Evolutionary conservation across 208 protist genomes (phyloP).

Genomic region (Crithidia sp.): DNA sequence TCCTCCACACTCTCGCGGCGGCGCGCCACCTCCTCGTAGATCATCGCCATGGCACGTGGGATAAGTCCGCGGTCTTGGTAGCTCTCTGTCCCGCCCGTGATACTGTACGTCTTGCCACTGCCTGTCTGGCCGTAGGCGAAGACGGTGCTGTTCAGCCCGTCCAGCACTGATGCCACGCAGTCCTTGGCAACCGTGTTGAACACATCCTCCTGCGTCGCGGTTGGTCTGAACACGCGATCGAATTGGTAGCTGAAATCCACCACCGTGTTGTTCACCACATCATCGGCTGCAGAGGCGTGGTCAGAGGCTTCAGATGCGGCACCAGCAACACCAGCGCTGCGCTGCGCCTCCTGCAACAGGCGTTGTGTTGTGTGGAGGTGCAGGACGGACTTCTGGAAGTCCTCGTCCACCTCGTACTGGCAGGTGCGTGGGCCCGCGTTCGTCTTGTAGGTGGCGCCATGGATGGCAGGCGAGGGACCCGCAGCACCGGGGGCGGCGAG

Average conservation of each 20-base stretch:
- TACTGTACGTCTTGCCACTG: constrained; percentile 92
- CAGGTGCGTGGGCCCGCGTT: constrained; percentile 4
- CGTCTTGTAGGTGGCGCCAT: background rate
- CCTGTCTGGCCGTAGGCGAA: constrained; percentile 94
- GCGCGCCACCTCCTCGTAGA: constrained; percentile 73
- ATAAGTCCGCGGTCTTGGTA: constrained; percentile 90
- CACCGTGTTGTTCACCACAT: constrained; percentile 77
- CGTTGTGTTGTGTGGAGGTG: constrained; percentile 30
- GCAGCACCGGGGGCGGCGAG: constrained; percentile 23
- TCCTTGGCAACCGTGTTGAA: constrained; percentile 88
- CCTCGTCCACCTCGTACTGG: constrained; percentile 32
- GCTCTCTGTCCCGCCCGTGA: constrained; percentile 88
- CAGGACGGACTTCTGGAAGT: constrained; percentile 26
- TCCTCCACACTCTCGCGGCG: constrained; percentile 35
- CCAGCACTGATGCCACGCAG: constrained; percentile 74
- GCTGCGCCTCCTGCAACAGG: constrained; percentile 34
- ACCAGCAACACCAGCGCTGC: constrained; percentile 5
- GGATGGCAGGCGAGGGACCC: background rate
- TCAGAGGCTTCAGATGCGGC: background rate
- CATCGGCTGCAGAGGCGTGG: constrained; percentile 15
- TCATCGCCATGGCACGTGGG: constrained; percentile 81
- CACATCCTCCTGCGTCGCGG: constrained; percentile 75
- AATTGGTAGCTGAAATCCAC: constrained; percentile 81
- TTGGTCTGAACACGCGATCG: constrained; percentile 79
- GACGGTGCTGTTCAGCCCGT: constrained; percentile 90